phyloP scores from a whole-genome alignment of 768 basidiomycete species.

The Lenzites betulinus region DNA sequence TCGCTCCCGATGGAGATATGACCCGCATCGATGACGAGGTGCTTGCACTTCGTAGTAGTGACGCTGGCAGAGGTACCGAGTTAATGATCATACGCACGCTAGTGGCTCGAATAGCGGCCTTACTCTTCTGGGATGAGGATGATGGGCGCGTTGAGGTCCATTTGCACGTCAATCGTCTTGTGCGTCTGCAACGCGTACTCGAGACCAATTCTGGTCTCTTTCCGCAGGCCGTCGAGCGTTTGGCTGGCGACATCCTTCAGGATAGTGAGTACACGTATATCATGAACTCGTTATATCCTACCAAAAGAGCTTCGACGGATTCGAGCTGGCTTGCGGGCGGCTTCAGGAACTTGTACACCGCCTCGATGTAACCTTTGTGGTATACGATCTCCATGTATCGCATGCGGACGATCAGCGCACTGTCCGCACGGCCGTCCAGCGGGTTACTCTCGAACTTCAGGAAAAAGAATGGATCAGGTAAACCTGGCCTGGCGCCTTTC shows the following conservation, averaged over 20 bases:
- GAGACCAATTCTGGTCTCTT: conserved; percentile 91
- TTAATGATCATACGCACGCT: not conserved
- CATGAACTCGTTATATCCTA: conserved; percentile 36
- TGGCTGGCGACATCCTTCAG: conserved; percentile 84
- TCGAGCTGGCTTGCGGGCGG: conserved; percentile 94
- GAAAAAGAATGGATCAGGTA: conserved; percentile 75
- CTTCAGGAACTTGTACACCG: conserved; percentile 87
- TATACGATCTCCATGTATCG: conserved; percentile 97
- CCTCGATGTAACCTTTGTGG: conserved; percentile 91
- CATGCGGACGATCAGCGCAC: conserved; percentile 85
- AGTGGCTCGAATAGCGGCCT: conserved; percentile 1
- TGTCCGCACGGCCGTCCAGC: conserved; percentile 89
- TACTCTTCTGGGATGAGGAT: conserved; percentile 97
- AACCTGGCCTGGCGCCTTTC: conserved; percentile 13
- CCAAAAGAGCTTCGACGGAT: conserved; percentile 90
- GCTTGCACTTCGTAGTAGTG: conserved; percentile 72
- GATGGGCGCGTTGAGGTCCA: conserved; percentile 96
- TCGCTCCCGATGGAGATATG: conserved; percentile 94
- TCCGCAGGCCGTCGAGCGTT: conserved; percentile 89
- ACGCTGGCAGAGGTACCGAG: conserved; percentile 50
- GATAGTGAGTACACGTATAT: not conserved
- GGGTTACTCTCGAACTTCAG: conserved; percentile 92
- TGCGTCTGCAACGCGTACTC: conserved; percentile 92
- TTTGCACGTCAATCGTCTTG: conserved; percentile 94
- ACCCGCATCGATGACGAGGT: conserved; percentile 93